Conservation (phyloP, 192 early-diverging fungal species). For the Irineochytrium annulatum region DNA sequence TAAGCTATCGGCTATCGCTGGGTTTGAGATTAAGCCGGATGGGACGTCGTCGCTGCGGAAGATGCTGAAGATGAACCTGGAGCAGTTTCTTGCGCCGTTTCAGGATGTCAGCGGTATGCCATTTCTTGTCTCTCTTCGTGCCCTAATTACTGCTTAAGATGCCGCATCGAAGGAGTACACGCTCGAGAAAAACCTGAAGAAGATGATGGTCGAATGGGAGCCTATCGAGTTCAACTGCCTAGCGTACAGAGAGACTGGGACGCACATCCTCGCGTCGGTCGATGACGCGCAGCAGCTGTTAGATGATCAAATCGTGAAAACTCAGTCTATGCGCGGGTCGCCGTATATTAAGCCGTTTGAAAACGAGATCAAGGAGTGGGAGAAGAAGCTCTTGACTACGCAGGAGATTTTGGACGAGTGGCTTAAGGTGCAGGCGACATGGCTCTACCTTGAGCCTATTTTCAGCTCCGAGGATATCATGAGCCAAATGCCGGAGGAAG, state of each 20-base stretch:
- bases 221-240: constrained; percentile 49
- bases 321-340: constrained; percentile 65
- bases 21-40: constrained; percentile 54
- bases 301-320: constrained; percentile 66
- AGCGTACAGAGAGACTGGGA: constrained; percentile 58
- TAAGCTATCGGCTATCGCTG: constrained; percentile 38
- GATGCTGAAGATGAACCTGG: constrained; percentile 57
- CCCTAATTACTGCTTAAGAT: constrained; percentile 29
- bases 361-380: constrained; percentile 60
- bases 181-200: constrained; percentile 60
- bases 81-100: constrained; percentile 46
- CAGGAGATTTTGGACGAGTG: constrained; percentile 65
- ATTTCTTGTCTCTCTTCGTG: constrained; percentile 12
- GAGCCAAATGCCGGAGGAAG: constrained; percentile 69
- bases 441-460: constrained; percentile 63
- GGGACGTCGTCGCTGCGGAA: constrained; percentile 46
- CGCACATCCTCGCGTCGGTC: constrained; percentile 51
- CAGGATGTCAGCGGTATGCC: constrained; percentile 57
- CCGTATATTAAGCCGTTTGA: constrained; percentile 67
- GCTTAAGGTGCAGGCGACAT: constrained; percentile 65
- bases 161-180: constrained; percentile 62
- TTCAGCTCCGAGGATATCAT: constrained; percentile 64
- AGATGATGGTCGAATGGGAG: constrained; percentile 61
- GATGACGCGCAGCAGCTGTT: constrained; percentile 61
- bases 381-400: constrained; percentile 46